Conservation (phyloP, 208 protist genomes). For the Leishmania guyanensis region DNA sequence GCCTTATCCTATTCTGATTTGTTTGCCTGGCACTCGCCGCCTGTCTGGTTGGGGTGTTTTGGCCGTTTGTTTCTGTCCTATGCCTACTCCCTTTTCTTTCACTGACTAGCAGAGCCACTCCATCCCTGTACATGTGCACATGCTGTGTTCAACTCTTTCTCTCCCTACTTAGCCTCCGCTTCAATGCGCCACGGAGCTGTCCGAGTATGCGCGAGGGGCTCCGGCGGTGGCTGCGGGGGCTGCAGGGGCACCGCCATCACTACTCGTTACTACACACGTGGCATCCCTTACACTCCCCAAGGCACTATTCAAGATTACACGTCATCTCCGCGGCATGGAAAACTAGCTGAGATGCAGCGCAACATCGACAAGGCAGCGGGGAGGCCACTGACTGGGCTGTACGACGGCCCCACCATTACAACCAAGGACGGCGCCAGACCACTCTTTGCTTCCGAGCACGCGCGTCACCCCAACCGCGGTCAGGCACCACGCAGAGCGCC, state of each 20-base stretch:
- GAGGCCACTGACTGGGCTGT: conserved; percentile 42
- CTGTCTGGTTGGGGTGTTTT: not conserved
- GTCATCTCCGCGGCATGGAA: conserved; percentile 48
- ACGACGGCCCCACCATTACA: conserved; percentile 56
- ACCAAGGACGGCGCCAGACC: conserved; percentile 39
- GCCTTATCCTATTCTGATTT: not conserved
- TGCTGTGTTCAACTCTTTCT: not conserved
- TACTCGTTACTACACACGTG: conserved; percentile 40
- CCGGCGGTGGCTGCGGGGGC: not conserved
- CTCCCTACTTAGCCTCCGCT: not conserved
- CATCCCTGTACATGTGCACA: not conserved
- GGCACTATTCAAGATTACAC: conserved; percentile 78
- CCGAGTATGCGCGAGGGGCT: not conserved
- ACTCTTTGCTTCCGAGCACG: conserved; percentile 24
- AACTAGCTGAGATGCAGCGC: conserved; percentile 58
- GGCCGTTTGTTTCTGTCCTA: not conserved
- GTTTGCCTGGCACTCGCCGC: not conserved
- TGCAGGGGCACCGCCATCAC: not conserved
- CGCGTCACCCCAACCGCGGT: conserved; percentile 16
- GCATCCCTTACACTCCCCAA: conserved; percentile 61
- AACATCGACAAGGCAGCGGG: conserved; percentile 47
- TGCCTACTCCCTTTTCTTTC: not conserved
- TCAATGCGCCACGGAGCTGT: not conserved
- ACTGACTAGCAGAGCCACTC: not conserved
- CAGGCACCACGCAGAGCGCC: not conserved